These are phyloP conservation scores for Pilobolus umbonatus DNA, from an alignment of 192 early-diverging fungal species.

Conservation along the genomic window DNA sequence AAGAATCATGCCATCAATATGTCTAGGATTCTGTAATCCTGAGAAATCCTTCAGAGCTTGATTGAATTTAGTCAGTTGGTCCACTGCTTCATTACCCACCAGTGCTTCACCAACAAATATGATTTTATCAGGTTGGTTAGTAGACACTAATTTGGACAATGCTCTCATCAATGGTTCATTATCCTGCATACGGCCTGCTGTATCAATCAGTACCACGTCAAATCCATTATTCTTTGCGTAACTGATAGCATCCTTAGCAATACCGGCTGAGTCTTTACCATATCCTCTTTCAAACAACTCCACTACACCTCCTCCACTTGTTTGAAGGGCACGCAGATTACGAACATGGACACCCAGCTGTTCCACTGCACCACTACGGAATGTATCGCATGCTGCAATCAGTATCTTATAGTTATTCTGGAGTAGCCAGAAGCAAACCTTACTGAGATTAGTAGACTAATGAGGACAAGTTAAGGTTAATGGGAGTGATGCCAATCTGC, in stretches of 20 bases:
- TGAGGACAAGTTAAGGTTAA: neutral
- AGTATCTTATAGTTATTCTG: slow-evolving; percentile 86
- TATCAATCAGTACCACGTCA: slow-evolving; percentile 94
- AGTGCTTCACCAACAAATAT: slow-evolving; percentile 97
- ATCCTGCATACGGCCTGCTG: slow-evolving; percentile 97
- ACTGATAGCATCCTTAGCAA: slow-evolving; percentile 89
- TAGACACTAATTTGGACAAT: slow-evolving; percentile 86
- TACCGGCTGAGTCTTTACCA: slow-evolving; percentile 93
- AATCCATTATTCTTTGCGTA: slow-evolving; percentile 70
- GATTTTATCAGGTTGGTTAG: slow-evolving; percentile 93
- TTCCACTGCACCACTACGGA: slow-evolving; percentile 93
- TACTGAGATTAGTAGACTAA: slow-evolving; percentile 91
- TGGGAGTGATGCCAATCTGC: neutral
- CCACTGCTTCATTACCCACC: slow-evolving; percentile 95
- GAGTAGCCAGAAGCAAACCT: slow-evolving; percentile 92
- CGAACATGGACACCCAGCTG: slow-evolving; percentile 88
- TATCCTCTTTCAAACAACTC: slow-evolving; percentile 95
- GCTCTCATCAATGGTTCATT: slow-evolving; percentile 98
- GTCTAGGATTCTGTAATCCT: slow-evolving; percentile 68
- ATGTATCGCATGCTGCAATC: slow-evolving; percentile 96
- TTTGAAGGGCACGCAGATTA: slow-evolving; percentile 75
- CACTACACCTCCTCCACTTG: slow-evolving; percentile 52
- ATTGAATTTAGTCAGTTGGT: slow-evolving; percentile 96
- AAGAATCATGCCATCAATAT: slow-evolving; percentile 94
- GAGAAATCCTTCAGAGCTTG: slow-evolving; percentile 88